Conservation (phyloP, 78 protist species). For the Protostelium mycophagum region DNA sequence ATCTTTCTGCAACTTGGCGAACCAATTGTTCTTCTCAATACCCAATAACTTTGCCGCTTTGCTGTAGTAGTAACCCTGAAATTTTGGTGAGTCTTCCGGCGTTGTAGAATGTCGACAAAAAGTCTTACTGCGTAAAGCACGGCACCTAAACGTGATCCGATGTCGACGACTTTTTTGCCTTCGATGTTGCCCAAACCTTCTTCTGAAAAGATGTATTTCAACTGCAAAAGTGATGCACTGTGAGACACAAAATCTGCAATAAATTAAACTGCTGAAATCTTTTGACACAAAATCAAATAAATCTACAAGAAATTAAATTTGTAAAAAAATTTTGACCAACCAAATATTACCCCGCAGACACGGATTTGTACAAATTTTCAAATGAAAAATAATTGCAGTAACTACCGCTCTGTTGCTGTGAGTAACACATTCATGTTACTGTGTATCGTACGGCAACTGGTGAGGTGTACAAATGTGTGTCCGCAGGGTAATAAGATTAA, state of each 20-base stretch:
- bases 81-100: not conserved
- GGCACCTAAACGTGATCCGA: slow-evolving; percentile 54
- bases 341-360: too few relatives aligned
- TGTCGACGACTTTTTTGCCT: slow-evolving; percentile 20
- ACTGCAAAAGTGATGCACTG: slow-evolving; percentile 39
- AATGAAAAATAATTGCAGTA: not conserved
- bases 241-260: slow-evolving; percentile 41
- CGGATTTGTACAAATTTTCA: too few relatives aligned
- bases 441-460: too few relatives aligned
- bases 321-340: too few relatives aligned
- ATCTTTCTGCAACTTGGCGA: slow-evolving; percentile 16
- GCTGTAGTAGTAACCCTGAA: slow-evolving; percentile 20
- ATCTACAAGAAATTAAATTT: not conserved
- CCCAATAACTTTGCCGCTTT: slow-evolving; percentile 28
- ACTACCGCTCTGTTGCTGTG: too few relatives aligned
- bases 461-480: not conserved
- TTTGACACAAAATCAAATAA: not conserved
- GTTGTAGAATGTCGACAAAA: not conserved
- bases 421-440: too few relatives aligned
- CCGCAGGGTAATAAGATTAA: too few relatives aligned
- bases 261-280: not conserved
- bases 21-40: slow-evolving; percentile 33
- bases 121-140: slow-evolving; percentile 27
- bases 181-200: slow-evolving; percentile 24
- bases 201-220: slow-evolving; percentile 48